phyloP scores from a whole-genome alignment of 1,284 basidiomycete genomes.

The Heterobasidion annosum region DNA sequence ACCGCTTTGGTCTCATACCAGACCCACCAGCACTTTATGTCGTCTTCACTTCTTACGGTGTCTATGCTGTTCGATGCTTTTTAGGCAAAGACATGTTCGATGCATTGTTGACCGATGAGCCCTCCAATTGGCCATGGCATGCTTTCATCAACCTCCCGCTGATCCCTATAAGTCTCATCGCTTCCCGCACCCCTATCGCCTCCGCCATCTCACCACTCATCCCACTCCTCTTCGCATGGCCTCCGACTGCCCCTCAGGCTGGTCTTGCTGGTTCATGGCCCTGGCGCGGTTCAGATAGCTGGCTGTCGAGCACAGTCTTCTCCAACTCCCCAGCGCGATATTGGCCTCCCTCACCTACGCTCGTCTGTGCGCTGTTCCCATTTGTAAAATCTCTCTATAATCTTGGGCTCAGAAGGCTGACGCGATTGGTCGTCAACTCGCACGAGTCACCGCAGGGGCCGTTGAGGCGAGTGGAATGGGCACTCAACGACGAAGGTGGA shows the following conservation, averaged over 20 bases:
- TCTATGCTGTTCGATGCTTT: conserved; percentile 60
- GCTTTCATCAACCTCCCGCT: conserved; percentile 64
- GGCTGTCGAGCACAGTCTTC: conserved; percentile 2
- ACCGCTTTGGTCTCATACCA: neutral
- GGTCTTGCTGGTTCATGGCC: neutral
- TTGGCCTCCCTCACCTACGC: conserved; percentile 13
- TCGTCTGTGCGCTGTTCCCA: conserved; percentile 34
- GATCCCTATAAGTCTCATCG: conserved; percentile 45
- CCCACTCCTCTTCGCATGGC: conserved; percentile 57
- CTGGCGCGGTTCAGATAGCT: neutral
- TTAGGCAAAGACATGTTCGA: conserved; percentile 58
- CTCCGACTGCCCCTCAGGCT: conserved; percentile 37
- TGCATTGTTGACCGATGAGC: conserved; percentile 53
- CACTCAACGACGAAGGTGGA: conserved; percentile 26
- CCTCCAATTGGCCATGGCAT: conserved; percentile 59
- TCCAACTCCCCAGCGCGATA: conserved; percentile 11
- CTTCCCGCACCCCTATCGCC: conserved; percentile 43
- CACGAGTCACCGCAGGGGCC: conserved; percentile 9
- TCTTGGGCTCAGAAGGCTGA: conserved; percentile 29
- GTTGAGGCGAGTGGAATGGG: conserved; percentile 14
- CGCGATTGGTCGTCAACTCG: conserved; percentile 37
- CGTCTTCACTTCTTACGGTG: conserved; percentile 58
- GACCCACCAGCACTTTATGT: conserved; percentile 45
- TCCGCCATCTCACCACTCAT: conserved; percentile 40
- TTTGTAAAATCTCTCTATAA: conserved; percentile 39